Evolutionary conservation across 148 eudicot genomes (phyloP), one percentile per base, ranked within the genome.

Genomic region (Vaccinium vitisidaea): DNA sequence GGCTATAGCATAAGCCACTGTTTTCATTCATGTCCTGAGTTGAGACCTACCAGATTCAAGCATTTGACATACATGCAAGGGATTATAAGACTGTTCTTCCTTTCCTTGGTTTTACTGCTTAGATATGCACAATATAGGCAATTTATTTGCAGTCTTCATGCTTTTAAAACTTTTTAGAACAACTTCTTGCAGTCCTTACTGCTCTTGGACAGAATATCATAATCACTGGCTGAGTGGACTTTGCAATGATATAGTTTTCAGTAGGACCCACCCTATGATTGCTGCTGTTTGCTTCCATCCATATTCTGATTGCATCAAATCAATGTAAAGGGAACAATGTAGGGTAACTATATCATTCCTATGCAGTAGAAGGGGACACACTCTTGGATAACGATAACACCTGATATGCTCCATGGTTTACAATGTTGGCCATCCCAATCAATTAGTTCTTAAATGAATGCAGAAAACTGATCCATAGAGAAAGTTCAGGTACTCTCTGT

Each of bases 401-500:
- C 14, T 11, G 53, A 75, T 43, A 75, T 75, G 54, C 30, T 30
- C 77, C 27, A 48, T 46, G 14, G 54, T 21, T 46, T 8, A 74
- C 3, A 76, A n/a, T 76, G 80, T 49, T 75, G 80, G 56, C 80
- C 27, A 76, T 75, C 58, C 2, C 18, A 25, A 77, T 27, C 36
- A 77, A 77, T 52, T 49, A 52, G 36, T 50, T 77, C 49, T 21
- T 52, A 6, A 77, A 76, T 46, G 25, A 25, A 49, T 50, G 36
- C 14, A 39, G 23, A 36, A 58, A 80, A 32, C 48, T 70, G 48
- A 80, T 16, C n/a, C 82, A 50, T 16, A 27, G 75, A 83, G 73
- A 80, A 46, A 74, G 12, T 83, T 85, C 63, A 85, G 71, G 84
- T 49, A 48, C 65, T 86, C 63, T 49, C 69, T 48, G 69, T 79